Evolutionary conservation across 73 alveolate genomes (phyloP).

Genomic region (Paramecium bursaria): DNA sequence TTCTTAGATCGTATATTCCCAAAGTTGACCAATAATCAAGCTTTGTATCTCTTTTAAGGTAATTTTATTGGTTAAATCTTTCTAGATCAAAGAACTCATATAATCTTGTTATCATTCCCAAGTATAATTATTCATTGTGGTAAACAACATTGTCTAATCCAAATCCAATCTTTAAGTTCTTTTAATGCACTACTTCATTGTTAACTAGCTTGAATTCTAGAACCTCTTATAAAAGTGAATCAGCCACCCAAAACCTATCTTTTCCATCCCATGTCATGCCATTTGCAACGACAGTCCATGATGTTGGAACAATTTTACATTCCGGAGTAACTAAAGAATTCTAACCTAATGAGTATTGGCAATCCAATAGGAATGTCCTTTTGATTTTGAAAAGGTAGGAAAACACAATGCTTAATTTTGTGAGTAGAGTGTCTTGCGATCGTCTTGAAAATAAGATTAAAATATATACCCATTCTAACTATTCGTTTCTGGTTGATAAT

Average conservation of each 20-base stretch:
- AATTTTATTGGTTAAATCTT: background rate
- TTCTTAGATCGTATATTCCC: slow-evolving; percentile 11
- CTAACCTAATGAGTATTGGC: background rate
- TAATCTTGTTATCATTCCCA: slow-evolving; percentile 3
- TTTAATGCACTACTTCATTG: background rate
- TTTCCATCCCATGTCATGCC: slow-evolving; percentile 57
- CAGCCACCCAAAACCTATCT: slow-evolving; percentile 38
- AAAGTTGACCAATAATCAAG: slow-evolving; percentile 19
- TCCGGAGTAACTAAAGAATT: background rate
- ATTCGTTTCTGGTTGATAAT: slow-evolving; percentile 6
- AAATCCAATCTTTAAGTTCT: background rate
- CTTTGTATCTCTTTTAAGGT: background rate
- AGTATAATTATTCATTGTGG: background rate
- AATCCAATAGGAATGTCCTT: background rate
- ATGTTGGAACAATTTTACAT: background rate
- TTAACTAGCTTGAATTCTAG: background rate
- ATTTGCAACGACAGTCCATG: background rate
- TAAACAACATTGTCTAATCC: slow-evolving; percentile 15
- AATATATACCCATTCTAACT: background rate
- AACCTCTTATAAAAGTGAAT: background rate
- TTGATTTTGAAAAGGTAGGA: background rate
- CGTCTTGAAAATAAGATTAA: background rate
- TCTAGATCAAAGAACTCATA: background rate
- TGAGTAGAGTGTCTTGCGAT: no score
- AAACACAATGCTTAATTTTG: background rate